Evolutionary conservation across 495 filamentous ascomycete species (phyloP), one percentile per base, ranked within the genome.

Genomic region (Podospora appendiculata): DNA sequence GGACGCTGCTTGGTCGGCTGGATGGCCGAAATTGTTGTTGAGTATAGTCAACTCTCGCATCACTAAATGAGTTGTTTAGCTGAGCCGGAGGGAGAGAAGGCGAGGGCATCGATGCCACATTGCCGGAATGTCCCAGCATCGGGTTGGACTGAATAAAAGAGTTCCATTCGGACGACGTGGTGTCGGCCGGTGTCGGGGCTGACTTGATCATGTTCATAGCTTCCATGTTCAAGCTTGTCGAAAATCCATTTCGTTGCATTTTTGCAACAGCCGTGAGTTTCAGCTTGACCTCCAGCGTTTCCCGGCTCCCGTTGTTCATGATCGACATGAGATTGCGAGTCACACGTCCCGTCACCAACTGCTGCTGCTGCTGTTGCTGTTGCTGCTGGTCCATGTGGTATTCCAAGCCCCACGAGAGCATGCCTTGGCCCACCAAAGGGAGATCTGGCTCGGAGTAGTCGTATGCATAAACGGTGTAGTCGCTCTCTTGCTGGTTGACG

Each of bases 401-500:
- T 45, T 77, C 64, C 46, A 98, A 76, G 34, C 84, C 84, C 81
- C 86, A 86, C 52, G 93, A 97, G 18, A 98, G 78, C 87, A 97
- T 88, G 50, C 93, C 93, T 66, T 96, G 94, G 14, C 93, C 93
- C 10, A 96, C 92, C 51, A 96, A 79, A 44, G 93, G 93, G 6
- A 84, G 87, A 56, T 95, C 90, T 51, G 87, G 86, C 69, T 98
- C 93, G 7, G 93, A 97, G 68, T 90, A 97, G 62, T 98, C 93
- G 70, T 88, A 90, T 17, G 93, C 92, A 69, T 98, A 98, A 51
- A 98, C 84, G 11, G 89, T 95, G 62, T 94, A 97, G 70, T 98
- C 94, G 56, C 84, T 87, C 48, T 90, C 89, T 36, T 87, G 75
- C 54, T 85, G 82, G 40, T 87, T 85, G 47, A 96, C 78, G 19